These are phyloP conservation scores for Halophytophthora batemanensis DNA, from an alignment of 352 stramenopile genomes.

Conservation along the genomic window DNA sequence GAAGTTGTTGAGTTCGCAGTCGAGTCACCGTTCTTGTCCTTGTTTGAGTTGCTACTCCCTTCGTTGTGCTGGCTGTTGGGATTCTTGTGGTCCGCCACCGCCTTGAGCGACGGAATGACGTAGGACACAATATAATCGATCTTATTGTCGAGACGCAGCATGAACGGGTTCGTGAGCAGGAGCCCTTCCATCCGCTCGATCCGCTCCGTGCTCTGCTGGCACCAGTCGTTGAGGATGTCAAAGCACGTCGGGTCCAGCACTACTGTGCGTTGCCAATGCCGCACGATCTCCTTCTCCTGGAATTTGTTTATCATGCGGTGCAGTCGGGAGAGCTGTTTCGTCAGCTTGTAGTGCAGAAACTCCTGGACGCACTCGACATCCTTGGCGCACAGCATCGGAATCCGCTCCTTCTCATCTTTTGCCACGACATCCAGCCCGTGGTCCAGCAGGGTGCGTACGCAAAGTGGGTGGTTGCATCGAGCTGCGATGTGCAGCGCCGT, in stretches of 20 bases:
- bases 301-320: conserved; percentile 50
- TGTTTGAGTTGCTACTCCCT: not conserved
- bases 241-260: conserved; percentile 42
- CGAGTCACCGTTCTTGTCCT: not conserved
- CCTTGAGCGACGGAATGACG: conserved; percentile 38
- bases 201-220: conserved; percentile 32
- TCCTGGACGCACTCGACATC: conserved; percentile 30
- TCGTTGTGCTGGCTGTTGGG: not conserved
- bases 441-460: conserved; percentile 39
- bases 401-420: conserved; percentile 45
- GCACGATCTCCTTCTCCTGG: conserved; percentile 39
- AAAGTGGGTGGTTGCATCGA: conserved; percentile 20
- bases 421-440: conserved; percentile 34
- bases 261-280: conserved; percentile 42
- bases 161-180: conserved; percentile 36
- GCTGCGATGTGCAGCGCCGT: conserved; percentile 67
- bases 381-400: conserved; percentile 44
- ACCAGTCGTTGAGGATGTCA: conserved; percentile 74
- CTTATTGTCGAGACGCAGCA: conserved; percentile 72
- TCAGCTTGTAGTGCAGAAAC: conserved; percentile 58
- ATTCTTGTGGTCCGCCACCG: not conserved
- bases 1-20: too few relatives aligned
- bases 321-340: conserved; percentile 48
- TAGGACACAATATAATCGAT: conserved; percentile 42
- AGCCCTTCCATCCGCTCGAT: conserved; percentile 59